Evolutionary conservation across 108 stramenopile genomes (phyloP).

Genomic region (Cafeteria roenbergensis): DNA sequence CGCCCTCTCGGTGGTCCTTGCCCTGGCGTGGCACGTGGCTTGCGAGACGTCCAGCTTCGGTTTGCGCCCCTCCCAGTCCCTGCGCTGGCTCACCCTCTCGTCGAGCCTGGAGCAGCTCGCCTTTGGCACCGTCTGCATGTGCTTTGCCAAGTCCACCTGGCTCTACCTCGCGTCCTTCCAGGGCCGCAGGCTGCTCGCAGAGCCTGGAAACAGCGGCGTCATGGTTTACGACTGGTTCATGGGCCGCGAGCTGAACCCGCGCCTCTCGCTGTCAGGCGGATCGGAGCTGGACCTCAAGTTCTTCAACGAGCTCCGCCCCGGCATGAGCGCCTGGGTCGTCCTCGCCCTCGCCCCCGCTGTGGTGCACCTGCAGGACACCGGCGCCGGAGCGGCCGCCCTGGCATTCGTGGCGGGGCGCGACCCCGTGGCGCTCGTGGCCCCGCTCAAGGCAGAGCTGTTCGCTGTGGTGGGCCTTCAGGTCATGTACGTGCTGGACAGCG

Average conservation of each 20-base stretch:
- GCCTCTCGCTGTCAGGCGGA: conserved; percentile 33
- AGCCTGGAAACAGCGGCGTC: conserved; percentile 65
- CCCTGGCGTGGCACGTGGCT: conserved; percentile 45
- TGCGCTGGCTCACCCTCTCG: no score
- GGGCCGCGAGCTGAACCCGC: conserved; percentile 91
- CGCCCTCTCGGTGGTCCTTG: conserved; percentile 48
- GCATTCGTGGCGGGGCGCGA: no score
- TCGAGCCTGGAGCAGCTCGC: no score
- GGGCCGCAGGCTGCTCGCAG: conserved; percentile 51
- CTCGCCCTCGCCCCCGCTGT: conserved; percentile 59
- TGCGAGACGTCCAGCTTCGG: no score
- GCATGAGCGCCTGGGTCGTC: conserved; percentile 61
- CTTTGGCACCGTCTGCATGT: conserved; percentile 48
- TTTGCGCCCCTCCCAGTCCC: no score
- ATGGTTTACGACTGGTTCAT: conserved; percentile 82
- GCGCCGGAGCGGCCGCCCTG: no score
- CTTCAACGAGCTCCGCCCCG: conserved; percentile 86
- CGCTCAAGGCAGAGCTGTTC: no score
- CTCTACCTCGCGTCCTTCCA: conserved; percentile 62
- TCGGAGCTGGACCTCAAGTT: conserved; percentile 72
- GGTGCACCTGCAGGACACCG: background rate
- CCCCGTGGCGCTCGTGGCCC: no score
- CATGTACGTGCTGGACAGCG: conserved; percentile 88
- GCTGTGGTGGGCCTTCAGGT: conserved; percentile 73
- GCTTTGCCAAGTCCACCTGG: conserved; percentile 45